These are phyloP conservation scores for Saposhnikovia divaricata DNA, from an alignment of 129 eudicot genomes.

Conservation along the genomic window DNA sequence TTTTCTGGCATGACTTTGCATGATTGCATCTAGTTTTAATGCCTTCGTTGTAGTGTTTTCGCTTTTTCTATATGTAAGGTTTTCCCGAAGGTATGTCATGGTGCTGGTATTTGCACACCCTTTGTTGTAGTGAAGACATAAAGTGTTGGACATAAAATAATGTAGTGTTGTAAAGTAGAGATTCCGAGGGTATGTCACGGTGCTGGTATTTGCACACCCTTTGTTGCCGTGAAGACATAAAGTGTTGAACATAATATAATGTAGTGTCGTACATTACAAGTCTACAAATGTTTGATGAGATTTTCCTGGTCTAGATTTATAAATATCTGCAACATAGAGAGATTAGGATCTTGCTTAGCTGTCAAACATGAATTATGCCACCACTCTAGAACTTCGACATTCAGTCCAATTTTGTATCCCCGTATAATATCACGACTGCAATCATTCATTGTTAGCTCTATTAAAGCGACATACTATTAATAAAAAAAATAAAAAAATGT, in stretches of 20 bases:
- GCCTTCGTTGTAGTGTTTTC: background rate
- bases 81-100: background rate
- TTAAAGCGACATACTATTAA: background rate
- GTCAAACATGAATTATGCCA: background rate
- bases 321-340: background rate
- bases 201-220: background rate
- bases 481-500: too few relatives aligned
- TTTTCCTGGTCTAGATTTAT: background rate
- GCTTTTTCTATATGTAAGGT: background rate
- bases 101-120: background rate
- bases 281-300: background rate
- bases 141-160: too few relatives aligned
- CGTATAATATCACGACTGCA: background rate
- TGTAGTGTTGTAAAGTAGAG: background rate
- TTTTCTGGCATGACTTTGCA: background rate
- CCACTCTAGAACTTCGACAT: background rate
- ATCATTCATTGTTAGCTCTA: background rate
- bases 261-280: too few relatives aligned
- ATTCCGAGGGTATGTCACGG: background rate
- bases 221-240: too few relatives aligned
- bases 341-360: background rate
- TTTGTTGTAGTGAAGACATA: too few relatives aligned
- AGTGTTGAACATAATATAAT: too few relatives aligned
- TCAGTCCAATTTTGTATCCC: background rate
- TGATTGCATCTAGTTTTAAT: background rate